Percentiles rank a stretch among this genome's conserved stretches.
Evolutionary conservation across 306 rosid species (phyloP).

Genomic region (Cyamopsis tetragonoloba): DNA sequence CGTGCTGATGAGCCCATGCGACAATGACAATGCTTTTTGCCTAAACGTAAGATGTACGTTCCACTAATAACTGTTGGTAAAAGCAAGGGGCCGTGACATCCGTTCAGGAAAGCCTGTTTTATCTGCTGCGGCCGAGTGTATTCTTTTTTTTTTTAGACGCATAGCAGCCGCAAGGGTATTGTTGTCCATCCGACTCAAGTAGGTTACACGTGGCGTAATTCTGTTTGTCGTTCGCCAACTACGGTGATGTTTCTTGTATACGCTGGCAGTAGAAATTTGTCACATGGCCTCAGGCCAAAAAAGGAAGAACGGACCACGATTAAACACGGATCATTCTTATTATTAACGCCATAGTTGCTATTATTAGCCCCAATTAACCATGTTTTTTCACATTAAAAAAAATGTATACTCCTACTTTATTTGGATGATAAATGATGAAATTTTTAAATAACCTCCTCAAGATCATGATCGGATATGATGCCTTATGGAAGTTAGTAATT

Average conservation of each 20-base stretch:
- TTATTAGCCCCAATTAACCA: neutral
- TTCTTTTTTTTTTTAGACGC: neutral
- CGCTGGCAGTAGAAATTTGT: neutral
- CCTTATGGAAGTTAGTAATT: conserved; percentile 3
- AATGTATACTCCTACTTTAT: neutral
- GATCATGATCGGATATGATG: neutral
- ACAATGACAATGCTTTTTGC: neutral
- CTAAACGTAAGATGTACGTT: conserved; percentile 35
- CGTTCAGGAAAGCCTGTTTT: neutral
- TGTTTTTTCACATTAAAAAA: neutral
- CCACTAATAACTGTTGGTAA: conserved; percentile 21
- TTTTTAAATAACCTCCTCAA: neutral
- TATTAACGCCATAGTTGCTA: neutral
- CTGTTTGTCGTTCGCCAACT: neutral
- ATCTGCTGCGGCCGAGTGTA: conserved; percentile 10
- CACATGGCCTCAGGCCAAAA: neutral
- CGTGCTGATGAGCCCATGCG: neutral
- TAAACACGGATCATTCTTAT: conserved; percentile 6
- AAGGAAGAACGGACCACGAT: neutral
- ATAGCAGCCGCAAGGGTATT: neutral
- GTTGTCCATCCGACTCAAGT: neutral
- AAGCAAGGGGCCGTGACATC: conserved; percentile 29
- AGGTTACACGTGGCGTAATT: neutral
- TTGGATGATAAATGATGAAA: neutral
- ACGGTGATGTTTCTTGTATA: neutral